A percentile compares a stretch with the other conserved stretches of the same genome.
Conservation (phyloP, 2,329 filamentous ascomycete genomes). For the Cordyceps cateniannulata region DNA sequence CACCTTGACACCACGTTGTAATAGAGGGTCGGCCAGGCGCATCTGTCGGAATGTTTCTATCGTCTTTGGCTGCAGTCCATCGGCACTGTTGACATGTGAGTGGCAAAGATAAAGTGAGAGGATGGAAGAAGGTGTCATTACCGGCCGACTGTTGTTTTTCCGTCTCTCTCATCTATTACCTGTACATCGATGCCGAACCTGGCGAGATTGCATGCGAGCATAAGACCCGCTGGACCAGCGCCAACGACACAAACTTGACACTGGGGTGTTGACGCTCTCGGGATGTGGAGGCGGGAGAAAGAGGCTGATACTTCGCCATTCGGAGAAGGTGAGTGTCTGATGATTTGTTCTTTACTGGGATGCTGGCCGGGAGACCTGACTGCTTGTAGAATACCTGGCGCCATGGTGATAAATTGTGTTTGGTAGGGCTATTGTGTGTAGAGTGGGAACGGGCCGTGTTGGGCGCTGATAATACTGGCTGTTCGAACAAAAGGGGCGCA, state of each 20-base stretch:
- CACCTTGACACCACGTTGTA: constrained; percentile 61
- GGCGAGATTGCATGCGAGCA: constrained; percentile 49
- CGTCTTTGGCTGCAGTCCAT: constrained; percentile 70
- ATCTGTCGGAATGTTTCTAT: constrained; percentile 72
- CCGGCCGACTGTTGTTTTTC: constrained; percentile 60
- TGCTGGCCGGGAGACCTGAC: constrained; percentile 8
- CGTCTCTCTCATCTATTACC: constrained; percentile 61
- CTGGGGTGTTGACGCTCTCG: constrained; percentile 37
- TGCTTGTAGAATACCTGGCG: constrained; percentile 15
- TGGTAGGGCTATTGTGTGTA: background rate
- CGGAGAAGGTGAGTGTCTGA: constrained; percentile 15
- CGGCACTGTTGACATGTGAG: constrained; percentile 40
- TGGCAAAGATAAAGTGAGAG: background rate
- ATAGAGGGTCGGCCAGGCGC: constrained; percentile 60
- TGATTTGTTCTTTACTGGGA: constrained; percentile 16
- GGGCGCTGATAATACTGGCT: background rate
- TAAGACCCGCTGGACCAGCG: constrained; percentile 50
- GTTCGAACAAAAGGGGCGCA: background rate
- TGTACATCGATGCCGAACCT: constrained; percentile 60
- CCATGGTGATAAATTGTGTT: constrained; percentile 12
- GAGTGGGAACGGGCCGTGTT: background rate
- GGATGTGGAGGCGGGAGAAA: constrained; percentile 42
- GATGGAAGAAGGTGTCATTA: constrained; percentile 19
- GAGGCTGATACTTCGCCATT: constrained; percentile 35
- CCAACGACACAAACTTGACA: constrained; percentile 47